A percentile compares a stretch with the other conserved stretches of the same genome.
phyloP scores from a whole-genome alignment of 441 rosid species.

The Hura crepitans region DNA sequence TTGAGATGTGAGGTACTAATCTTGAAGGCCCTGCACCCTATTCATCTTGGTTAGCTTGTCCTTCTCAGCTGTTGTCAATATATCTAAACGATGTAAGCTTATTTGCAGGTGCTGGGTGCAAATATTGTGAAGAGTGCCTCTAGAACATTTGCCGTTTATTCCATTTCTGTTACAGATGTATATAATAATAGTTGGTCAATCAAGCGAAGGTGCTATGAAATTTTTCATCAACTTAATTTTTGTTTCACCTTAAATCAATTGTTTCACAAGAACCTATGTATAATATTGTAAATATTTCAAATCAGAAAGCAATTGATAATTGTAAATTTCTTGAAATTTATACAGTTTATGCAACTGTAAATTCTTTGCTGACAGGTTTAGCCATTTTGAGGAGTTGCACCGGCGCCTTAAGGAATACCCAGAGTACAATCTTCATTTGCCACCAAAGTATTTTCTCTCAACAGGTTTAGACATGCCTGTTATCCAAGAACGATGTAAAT shows the following conservation, averaged over 20 bases:
- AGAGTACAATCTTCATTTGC: slow-evolving; percentile 91
- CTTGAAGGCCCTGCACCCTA: slow-evolving; percentile 20
- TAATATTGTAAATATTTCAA: not conserved
- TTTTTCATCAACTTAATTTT: slow-evolving; percentile 25
- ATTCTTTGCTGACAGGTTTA: slow-evolving; percentile 54
- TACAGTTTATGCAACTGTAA: slow-evolving; percentile 15
- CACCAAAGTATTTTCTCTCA: slow-evolving; percentile 96
- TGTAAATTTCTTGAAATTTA: not conserved
- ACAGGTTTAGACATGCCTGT: slow-evolving; percentile 79
- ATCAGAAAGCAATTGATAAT: slow-evolving; percentile 1
- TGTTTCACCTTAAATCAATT: slow-evolving; percentile 15
- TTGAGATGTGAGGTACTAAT: slow-evolving; percentile 90
- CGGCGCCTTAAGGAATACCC: slow-evolving; percentile 88
- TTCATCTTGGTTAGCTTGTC: slow-evolving; percentile 22
- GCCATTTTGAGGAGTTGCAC: slow-evolving; percentile 99
- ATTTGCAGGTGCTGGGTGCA: slow-evolving; percentile 90
- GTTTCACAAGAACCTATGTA: not conserved
- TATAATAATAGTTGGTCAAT: slow-evolving; percentile 89
- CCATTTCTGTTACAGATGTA: slow-evolving; percentile 85
- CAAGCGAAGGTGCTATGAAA: slow-evolving; percentile 80
- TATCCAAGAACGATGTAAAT: slow-evolving; percentile 85
- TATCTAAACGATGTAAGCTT: slow-evolving; percentile 24
- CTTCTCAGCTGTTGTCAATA: slow-evolving; percentile 14
- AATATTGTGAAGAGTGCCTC: slow-evolving; percentile 93
- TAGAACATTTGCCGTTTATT: slow-evolving; percentile 87